phyloP scores from a whole-genome alignment of 2,329 filamentous ascomycete species.

The Ophiostoma sp. region DNA sequence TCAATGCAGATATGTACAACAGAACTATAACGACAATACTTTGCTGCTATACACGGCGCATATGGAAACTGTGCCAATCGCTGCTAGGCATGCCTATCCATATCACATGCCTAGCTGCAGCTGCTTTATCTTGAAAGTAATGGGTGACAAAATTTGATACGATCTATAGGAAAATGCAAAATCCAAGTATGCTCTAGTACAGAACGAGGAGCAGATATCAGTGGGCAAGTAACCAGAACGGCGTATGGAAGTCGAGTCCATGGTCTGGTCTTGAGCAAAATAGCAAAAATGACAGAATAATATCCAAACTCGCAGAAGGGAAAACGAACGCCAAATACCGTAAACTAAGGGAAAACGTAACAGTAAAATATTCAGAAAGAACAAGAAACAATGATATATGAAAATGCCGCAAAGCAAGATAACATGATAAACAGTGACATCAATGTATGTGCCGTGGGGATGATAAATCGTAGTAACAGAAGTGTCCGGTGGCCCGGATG shows the following conservation, averaged over 20 bases:
- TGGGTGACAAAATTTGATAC: too few relatives aligned
- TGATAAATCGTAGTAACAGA: background rate
- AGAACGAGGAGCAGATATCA: too few relatives aligned
- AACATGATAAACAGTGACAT: background rate
- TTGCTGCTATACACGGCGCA: too few relatives aligned
- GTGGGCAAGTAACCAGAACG: too few relatives aligned
- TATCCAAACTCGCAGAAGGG: slow-evolving; percentile 13
- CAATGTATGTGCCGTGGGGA: background rate
- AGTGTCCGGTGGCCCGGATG: slow-evolving; percentile 8
- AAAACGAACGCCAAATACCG: slow-evolving; percentile 13
- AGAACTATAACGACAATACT: background rate
- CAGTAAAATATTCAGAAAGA: background rate
- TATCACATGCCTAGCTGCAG: too few relatives aligned
- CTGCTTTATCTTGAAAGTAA: background rate
- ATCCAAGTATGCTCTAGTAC: too few relatives aligned
- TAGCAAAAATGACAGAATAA: background rate
- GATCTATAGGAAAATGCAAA: background rate
- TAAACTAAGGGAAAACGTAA: background rate
- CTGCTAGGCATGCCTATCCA: too few relatives aligned
- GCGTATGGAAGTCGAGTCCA: background rate
- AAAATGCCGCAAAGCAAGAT: background rate
- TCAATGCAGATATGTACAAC: background rate
- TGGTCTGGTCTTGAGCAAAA: background rate
- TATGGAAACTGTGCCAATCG: too few relatives aligned
- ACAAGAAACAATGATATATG: background rate